Evolutionary conservation across 805 yeast genomes (phyloP).

Genomic region (Candida cerambycidarum): DNA sequence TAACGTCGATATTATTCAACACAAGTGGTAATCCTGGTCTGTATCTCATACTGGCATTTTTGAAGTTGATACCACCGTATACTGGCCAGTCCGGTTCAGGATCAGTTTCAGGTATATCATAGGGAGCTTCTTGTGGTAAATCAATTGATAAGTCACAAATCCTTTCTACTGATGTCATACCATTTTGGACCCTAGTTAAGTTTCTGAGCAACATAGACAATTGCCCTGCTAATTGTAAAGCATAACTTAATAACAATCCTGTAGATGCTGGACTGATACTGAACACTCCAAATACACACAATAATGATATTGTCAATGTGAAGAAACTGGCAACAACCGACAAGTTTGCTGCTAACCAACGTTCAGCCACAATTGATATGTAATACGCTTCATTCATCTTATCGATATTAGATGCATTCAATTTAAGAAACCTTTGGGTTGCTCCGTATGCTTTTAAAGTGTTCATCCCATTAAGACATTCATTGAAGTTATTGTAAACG

Average conservation of each 20-base stretch:
- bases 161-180: slow-evolving; percentile 42
- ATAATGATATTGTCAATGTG: slow-evolving; percentile 28
- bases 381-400: slow-evolving; percentile 38
- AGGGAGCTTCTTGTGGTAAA: slow-evolving; percentile 67
- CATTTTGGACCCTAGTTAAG: slow-evolving; percentile 38
- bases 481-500: slow-evolving; percentile 40
- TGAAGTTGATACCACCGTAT: slow-evolving; percentile 47
- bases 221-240: slow-evolving; percentile 34
- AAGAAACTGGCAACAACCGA: slow-evolving; percentile 30
- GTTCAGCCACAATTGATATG: slow-evolving; percentile 35
- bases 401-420: slow-evolving; percentile 27
- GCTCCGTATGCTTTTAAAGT: slow-evolving; percentile 36
- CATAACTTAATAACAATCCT: slow-evolving; percentile 37
- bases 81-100: slow-evolving; percentile 53
- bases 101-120: slow-evolving; percentile 39
- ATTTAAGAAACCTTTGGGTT: slow-evolving; percentile 23
- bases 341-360: slow-evolving; percentile 36
- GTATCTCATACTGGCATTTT: slow-evolving; percentile 53
- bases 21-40: slow-evolving; percentile 62
- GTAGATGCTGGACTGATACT: slow-evolving; percentile 34
- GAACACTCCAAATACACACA: slow-evolving; percentile 37
- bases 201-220: slow-evolving; percentile 35
- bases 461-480: slow-evolving; percentile 34
- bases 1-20: slow-evolving; percentile 44
- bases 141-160: slow-evolving; percentile 46